Conservation (phyloP, 2,329 filamentous ascomycete species). For the Penicillium nordicum region DNA sequence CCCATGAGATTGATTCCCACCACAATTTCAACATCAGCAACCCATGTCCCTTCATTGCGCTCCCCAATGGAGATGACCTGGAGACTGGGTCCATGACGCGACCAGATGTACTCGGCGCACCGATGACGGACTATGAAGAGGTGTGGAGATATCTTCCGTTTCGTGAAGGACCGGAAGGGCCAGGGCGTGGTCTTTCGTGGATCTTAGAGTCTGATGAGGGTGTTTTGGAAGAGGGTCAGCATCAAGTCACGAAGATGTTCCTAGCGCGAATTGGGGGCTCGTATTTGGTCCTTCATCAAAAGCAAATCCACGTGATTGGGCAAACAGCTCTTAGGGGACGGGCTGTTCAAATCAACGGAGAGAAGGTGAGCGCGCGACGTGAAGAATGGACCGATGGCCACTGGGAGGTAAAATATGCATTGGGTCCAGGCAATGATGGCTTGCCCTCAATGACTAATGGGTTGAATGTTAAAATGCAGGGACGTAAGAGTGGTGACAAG, state of each 20-base stretch:
- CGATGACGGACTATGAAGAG: not conserved
- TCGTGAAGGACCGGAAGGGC: not conserved
- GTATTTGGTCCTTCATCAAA: not conserved
- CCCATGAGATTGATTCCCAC: not conserved
- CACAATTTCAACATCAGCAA: not conserved
- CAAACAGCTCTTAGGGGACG: not conserved
- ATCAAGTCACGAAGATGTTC: not conserved
- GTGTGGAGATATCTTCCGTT: not conserved
- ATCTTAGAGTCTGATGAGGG: not conserved
- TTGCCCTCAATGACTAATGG: not conserved
- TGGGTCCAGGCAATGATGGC: not conserved
- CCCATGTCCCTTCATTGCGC: not conserved
- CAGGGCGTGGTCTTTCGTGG: not conserved
- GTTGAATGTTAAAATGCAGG: not conserved
- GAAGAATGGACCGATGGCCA: not conserved
- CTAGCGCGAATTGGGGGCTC: not conserved
- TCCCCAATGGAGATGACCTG: not conserved
- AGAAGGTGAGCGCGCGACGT: not conserved
- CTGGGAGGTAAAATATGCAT: not conserved
- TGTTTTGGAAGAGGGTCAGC: not conserved
- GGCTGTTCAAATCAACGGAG: not conserved
- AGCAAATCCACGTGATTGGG: not conserved
- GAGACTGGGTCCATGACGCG: not conserved
- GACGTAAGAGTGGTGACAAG: not conserved
- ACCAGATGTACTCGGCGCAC: not conserved